Base-by-base conservation (phyloP, 2,329 filamentous ascomycete species). In the Hypoxylon sp. region DNA sequence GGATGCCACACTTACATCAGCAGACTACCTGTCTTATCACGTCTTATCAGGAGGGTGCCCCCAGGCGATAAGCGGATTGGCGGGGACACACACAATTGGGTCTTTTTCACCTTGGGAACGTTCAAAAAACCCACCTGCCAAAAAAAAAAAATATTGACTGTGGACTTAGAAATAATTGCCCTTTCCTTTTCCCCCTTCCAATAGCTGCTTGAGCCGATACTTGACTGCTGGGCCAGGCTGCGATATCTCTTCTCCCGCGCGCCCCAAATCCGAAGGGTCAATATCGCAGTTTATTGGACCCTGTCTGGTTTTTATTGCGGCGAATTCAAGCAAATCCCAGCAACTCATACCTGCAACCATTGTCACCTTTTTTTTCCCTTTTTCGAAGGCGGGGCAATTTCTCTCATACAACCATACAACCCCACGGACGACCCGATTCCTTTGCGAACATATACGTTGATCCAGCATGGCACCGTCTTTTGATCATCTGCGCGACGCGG, bases 391-490 rank as follows among this genome's bases (percentile, higher is more conserved):
- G 70, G 70, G 70, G 67, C 70, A 72, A 13, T 44, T 64, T 70
- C 63, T 60, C 40, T 61, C 61, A 60, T 55, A 57, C 40, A 66
- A 33, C 60, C 61, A 60, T 55, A 57, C 40, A 66, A 33, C 59
- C 50, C 46, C 49, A 53, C 62, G 51, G 35, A 33, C 64, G 14
- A 56, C 33, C 42, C 58, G 37, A 62, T n/a, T 54, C 42, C 14
- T 49, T 46, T 54, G 20, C 54, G 51, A 57, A 44, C 27, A 37
- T 27, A 42, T 20, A 44, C 49, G 59, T 50, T 42, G 63, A 67
- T 68, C 84, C 85, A 94, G 82, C 84, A 98, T 98, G 95, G 94
- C 95, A 83, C 92, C 92, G 75, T 94, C 93, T 80, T 98, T 97
- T 83, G 93, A 97, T 80, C 92, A 94, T 78, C 87, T 98, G 80